Conservation (phyloP, 371 early-diverging fungal species). For the Nematocida ironsii region DNA sequence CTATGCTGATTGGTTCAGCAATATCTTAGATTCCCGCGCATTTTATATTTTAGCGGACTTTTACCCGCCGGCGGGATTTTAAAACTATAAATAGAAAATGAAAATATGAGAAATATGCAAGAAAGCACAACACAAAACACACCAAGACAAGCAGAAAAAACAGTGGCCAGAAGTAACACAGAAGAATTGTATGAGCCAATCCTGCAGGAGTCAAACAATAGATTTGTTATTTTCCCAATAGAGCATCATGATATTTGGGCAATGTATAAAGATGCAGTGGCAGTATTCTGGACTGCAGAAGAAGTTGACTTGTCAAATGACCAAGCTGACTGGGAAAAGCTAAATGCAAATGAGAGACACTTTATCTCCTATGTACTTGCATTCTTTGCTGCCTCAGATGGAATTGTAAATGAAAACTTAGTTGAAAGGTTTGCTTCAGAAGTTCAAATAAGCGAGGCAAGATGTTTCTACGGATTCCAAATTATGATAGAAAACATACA, state of each 20-base stretch:
- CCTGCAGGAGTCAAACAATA: constrained; percentile 60
- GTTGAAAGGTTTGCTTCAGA: constrained; percentile 90
- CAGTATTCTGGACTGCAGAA: constrained; percentile 97
- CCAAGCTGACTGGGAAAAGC: constrained; percentile 81
- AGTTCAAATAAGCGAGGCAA: constrained; percentile 93
- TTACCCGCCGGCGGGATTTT: constrained; percentile 48
- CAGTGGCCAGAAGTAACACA: background rate
- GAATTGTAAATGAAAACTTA: constrained; percentile 97
- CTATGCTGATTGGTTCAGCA: no score
- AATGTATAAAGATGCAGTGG: constrained; percentile 97
- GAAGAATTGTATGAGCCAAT: constrained; percentile 58
- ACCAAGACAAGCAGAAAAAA: constrained; percentile 3
- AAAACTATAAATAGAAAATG: constrained; percentile 54
- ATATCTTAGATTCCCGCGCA: no score
- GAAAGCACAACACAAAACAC: background rate
- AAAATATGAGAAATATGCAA: constrained; percentile 13
- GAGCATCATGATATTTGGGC: constrained; percentile 77
- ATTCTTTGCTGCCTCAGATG: constrained; percentile 99
- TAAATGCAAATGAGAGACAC: constrained; percentile 84
- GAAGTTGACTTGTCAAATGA: constrained; percentile 95
- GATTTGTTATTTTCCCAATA: constrained; percentile 70
- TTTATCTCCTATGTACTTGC: constrained; percentile 94
- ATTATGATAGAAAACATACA: constrained; percentile 99
- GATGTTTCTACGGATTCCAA: constrained; percentile 98
- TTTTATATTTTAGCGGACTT: background rate